Percentiles rank a stretch among this genome's conserved stretches.
Evolutionary conservation across 164 flowering plant genomes (phyloP).

Genomic region (Berberis vulgaris): DNA sequence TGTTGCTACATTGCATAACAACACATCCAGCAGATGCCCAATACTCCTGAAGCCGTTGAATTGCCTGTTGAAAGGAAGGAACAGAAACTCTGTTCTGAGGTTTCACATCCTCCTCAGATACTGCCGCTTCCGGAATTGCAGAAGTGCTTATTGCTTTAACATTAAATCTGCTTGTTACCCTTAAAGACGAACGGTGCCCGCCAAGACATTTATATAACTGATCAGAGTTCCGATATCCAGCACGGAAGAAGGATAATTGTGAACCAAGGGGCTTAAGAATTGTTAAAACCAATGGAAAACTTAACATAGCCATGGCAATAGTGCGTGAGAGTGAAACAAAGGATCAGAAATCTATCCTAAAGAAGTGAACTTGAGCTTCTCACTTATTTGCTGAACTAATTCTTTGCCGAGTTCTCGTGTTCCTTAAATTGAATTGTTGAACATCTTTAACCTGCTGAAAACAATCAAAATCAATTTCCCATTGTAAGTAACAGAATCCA

Average conservation of each 20-base stretch:
- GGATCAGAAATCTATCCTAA: too few species aligned
- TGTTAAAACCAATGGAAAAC: constrained; percentile 36
- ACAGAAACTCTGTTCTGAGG: constrained; percentile 19
- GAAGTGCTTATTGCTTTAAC: constrained; percentile 19
- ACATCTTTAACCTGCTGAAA: too few species aligned
- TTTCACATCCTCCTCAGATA: constrained; percentile 14
- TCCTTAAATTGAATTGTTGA: too few species aligned
- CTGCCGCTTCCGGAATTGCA: constrained; percentile 11
- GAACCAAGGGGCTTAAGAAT: constrained; percentile 22
- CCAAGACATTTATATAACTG: constrained; percentile 10
- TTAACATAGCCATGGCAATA: constrained; percentile 23
- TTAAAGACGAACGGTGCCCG: constrained; percentile 7
- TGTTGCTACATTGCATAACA: constrained; percentile 97
- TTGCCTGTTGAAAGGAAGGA: constrained; percentile 89
- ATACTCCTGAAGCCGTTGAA: constrained; percentile 95
- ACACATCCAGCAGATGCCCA: constrained; percentile 99
- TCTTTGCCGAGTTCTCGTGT: too few species aligned
- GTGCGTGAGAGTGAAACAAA: neutral
- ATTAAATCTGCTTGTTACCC: constrained; percentile 7
- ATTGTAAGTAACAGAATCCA: too few species aligned
- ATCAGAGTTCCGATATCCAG: constrained; percentile 9
- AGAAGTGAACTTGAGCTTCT: too few species aligned
- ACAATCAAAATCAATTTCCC: too few species aligned
- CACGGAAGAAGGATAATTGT: constrained; percentile 15
- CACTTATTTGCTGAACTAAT: too few species aligned